Evolutionary conservation across 495 filamentous ascomycete species (phyloP).

Genomic region (Annulohypoxylon nitens): DNA sequence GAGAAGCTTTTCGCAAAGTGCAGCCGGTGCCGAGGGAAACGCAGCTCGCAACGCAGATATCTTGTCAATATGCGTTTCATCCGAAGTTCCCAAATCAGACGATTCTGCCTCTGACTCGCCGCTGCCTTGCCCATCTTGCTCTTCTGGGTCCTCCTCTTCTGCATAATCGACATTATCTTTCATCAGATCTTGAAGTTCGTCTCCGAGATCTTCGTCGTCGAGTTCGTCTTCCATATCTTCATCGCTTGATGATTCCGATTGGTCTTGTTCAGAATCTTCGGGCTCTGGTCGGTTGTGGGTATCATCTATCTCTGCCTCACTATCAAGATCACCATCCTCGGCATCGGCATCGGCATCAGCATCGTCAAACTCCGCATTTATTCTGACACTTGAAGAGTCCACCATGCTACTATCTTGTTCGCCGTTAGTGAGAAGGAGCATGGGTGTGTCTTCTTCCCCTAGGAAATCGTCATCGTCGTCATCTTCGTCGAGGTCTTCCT

Average conservation of each 20-base stretch:
- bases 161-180: conserved; percentile 42
- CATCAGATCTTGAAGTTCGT: conserved; percentile 38
- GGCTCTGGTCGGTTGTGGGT: conserved; percentile 30
- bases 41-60: conserved; percentile 52
- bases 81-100: conserved; percentile 8
- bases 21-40: conserved; percentile 51
- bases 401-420: conserved; percentile 30
- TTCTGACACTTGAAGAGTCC: conserved; percentile 14
- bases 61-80: conserved; percentile 47
- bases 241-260: conserved; percentile 30
- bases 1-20: conserved; percentile 50
- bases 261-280: conserved; percentile 26
- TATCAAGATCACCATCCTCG: conserved; percentile 45
- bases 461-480: conserved; percentile 39
- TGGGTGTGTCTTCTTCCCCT: conserved; percentile 44
- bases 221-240: conserved; percentile 43
- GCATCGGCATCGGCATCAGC: conserved; percentile 34
- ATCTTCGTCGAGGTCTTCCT: conserved; percentile 51
- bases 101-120: conserved; percentile 23
- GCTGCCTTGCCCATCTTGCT: no score
- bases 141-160: conserved; percentile 28
- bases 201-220: conserved; percentile 36
- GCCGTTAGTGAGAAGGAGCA: conserved; percentile 56
- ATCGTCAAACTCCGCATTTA: conserved; percentile 34
- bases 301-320: conserved; percentile 39